These are phyloP conservation scores for Yarrowia keelungensis DNA, from an alignment of 805 yeast species.

Conservation along the genomic window DNA sequence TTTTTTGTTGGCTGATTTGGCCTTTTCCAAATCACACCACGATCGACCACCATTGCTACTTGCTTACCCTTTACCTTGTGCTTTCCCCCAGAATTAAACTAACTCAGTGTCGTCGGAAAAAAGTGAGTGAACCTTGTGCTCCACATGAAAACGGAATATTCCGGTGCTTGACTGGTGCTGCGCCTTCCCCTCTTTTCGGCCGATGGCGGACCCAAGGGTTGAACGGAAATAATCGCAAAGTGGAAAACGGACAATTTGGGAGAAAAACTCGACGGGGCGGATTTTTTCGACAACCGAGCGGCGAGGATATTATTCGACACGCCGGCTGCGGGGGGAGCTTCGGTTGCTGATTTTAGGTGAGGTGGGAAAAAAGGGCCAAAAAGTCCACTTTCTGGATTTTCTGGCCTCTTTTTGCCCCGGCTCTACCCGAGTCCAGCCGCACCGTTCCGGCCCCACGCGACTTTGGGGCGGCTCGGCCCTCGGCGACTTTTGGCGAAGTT, in stretches of 20 bases:
- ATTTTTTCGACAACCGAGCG: not conserved
- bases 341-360: no score
- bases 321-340: not conserved
- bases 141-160: slow-evolving; percentile 39
- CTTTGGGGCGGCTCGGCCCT: slow-evolving; percentile 35
- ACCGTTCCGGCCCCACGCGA: slow-evolving; percentile 38
- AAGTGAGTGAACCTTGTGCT: slow-evolving; percentile 46
- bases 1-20: no score
- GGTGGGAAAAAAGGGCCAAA: not conserved
- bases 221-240: slow-evolving; percentile 15
- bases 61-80: not conserved
- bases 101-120: slow-evolving; percentile 54
- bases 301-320: not conserved
- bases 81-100: slow-evolving; percentile 35
- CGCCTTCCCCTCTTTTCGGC: slow-evolving; percentile 35
- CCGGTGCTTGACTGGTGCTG: slow-evolving; percentile 23
- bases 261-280: not conserved
- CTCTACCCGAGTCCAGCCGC: slow-evolving; percentile 33
- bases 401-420: not conserved
- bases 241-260: not conserved
- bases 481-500: slow-evolving; percentile 22
- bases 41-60: slow-evolving; percentile 17
- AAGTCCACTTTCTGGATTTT: not conserved
- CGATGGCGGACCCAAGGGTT: slow-evolving; percentile 33
- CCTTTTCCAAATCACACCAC: not conserved